Percentiles rank a stretch among this genome's conserved stretches.
These are phyloP conservation scores for Cetraspora pellucida DNA, from an alignment of 192 early-diverging fungal genomes.

Conservation along the genomic window DNA sequence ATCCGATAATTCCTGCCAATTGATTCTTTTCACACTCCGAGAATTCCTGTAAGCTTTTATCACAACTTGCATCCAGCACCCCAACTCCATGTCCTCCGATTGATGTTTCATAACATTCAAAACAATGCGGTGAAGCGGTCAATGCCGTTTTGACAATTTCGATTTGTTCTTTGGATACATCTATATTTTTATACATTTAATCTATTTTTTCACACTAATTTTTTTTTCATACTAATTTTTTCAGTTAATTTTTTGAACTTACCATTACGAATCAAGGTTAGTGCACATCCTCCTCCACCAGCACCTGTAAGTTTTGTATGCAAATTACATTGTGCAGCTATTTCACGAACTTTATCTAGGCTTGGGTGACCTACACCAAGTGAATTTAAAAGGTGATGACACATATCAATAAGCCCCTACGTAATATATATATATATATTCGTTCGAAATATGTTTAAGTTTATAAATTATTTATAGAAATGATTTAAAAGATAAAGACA, in stretches of 20 bases:
- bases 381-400: constrained; percentile 79
- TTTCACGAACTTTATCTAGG: constrained; percentile 75
- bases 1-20: background rate
- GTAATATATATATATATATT: background rate
- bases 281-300: constrained; percentile 95
- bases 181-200: background rate
- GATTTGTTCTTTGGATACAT: background rate
- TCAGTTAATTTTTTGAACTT: constrained; percentile 24
- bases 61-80: background rate
- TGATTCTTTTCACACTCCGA: background rate
- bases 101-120: constrained; percentile 28
- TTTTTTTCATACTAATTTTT: too few species aligned
- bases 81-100: constrained; percentile 27
- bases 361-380: constrained; percentile 84
- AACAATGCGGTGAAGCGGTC: background rate
- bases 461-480: background rate
- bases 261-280: constrained; percentile 76
- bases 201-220: background rate
- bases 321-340: constrained; percentile 62
- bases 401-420: constrained; percentile 78
- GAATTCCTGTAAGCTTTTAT: constrained; percentile 14
- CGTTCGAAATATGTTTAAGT: background rate
- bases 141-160: background rate
- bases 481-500: background rate
- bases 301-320: constrained; percentile 93